phyloP scores from a whole-genome alignment of 257 asterid genomes.

The Hygrophila difformis region DNA sequence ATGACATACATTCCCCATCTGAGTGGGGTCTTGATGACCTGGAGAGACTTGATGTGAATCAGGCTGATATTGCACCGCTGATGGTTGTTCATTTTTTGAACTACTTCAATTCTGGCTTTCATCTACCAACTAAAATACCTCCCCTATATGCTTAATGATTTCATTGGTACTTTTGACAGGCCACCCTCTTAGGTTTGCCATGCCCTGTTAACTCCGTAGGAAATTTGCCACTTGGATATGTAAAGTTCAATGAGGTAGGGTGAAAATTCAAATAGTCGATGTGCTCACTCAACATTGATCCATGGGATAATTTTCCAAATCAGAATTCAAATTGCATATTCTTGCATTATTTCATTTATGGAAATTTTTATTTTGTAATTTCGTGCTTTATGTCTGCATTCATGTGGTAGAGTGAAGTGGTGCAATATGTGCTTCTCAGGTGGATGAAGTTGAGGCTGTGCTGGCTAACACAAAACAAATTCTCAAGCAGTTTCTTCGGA shows the following conservation, averaged over 20 bases:
- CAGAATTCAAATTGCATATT: constrained; percentile 2
- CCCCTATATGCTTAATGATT: constrained; percentile 16
- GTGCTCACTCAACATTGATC: constrained; percentile 10
- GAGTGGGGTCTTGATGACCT: constrained; percentile 90
- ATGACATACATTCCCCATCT: constrained; percentile 76
- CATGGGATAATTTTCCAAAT: constrained; percentile 9
- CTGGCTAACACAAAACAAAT: constrained; percentile 87
- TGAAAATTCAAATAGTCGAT: constrained; percentile 4
- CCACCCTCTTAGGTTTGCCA: constrained; percentile 91
- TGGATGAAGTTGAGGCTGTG: constrained; percentile 83
- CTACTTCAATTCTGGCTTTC: constrained; percentile 9
- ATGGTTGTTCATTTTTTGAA: constrained; percentile 53
- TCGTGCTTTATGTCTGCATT: constrained; percentile 9
- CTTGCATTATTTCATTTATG: too few relatives aligned
- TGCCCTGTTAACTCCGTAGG: constrained; percentile 95
- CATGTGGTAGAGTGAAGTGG: constrained; percentile 12
- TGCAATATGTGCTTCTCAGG: constrained; percentile 33
- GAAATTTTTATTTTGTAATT: too few relatives aligned
- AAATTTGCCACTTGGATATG: constrained; percentile 74
- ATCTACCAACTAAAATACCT: constrained; percentile 6
- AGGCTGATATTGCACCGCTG: constrained; percentile 95
- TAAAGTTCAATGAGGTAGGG: constrained; percentile 61
- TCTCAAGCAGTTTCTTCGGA: constrained; percentile 71
- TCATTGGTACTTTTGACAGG: constrained; percentile 39
- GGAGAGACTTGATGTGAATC: constrained; percentile 91